These are phyloP conservation scores for Calonectria ilicicola DNA, from an alignment of 2,329 filamentous ascomycete species.

Conservation along the genomic window DNA sequence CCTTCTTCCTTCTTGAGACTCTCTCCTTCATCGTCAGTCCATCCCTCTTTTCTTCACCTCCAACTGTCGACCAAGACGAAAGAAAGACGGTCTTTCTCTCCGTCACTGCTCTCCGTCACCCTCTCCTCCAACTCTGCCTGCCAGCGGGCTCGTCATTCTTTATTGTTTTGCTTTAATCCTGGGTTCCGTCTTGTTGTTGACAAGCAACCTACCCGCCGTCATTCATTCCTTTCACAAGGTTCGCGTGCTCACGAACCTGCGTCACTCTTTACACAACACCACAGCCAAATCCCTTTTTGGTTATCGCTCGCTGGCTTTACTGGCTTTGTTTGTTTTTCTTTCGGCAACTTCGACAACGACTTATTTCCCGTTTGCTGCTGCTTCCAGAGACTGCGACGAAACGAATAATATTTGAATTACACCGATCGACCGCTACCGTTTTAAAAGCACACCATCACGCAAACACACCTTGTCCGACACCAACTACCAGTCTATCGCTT, in stretches of 20 bases:
- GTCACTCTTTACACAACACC: conserved; percentile 38
- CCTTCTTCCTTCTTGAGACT: conserved; percentile 37
- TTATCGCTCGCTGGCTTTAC: conserved; percentile 35
- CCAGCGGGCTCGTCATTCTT: conserved; percentile 66
- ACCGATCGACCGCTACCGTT: conserved; percentile 22
- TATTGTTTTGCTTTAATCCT: conserved; percentile 35
- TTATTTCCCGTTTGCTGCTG: conserved; percentile 25
- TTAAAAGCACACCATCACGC: conserved; percentile 22
- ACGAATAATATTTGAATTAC: conserved; percentile 33
- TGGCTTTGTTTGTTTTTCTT: conserved; percentile 27
- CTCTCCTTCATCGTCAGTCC: conserved; percentile 49
- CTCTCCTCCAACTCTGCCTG: conserved; percentile 53
- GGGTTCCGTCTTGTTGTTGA: conserved; percentile 33
- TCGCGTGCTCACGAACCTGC: conserved; percentile 31
- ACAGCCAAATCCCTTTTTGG: conserved; percentile 25
- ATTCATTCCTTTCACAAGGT: conserved; percentile 38
- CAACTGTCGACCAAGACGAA: conserved; percentile 51
- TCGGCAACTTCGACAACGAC: conserved; percentile 22
- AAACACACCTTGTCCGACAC: background rate
- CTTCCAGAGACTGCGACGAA: conserved; percentile 35
- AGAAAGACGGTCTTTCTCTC: conserved; percentile 34
- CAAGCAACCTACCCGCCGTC: conserved; percentile 27
- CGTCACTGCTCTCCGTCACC: conserved; percentile 33
- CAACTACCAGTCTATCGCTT: conserved; percentile 14
- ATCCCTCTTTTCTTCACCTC: conserved; percentile 37